Evolutionary conservation across 345 rosid genomes (phyloP), one percentile per base, ranked within the genome.

Genomic region (Murraya paniculata): DNA sequence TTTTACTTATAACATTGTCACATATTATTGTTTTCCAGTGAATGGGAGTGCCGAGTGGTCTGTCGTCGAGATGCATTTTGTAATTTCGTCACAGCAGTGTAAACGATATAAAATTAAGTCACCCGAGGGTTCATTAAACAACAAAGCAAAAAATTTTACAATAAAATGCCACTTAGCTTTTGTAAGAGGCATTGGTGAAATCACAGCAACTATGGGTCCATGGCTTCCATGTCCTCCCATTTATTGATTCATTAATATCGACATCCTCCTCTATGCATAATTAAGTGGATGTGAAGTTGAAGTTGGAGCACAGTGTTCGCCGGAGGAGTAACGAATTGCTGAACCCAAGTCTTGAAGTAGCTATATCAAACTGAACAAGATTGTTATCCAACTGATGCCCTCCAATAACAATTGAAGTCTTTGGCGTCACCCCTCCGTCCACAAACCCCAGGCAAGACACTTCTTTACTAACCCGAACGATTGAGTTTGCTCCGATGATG

Each of bases 331-430:
- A 8, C 6, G 81, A 72, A 68, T 72, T 53, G 55, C 78, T 83
- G 69, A 76, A 79, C 2, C 83, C 85, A 30, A 83, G 81, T 66
- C 78, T 79, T 39, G 80, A 76, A 68, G 56, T 36, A 2, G 82
- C 85, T 19, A 79, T 57, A 77, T 83, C 85, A 48, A 83, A 79
- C 75, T 78, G 80, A 19, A 79, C 39, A 60, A 83, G 80, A 72
- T 79, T 83, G 69, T 83, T 48, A 64, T 83, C 79, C 76, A 81
- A 50, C 11, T 77, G 82, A 67, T 75, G 69, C 62, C 80, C 81
- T 25, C 84, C 82, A 14, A 81, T 61, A 3, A 75, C 82, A 38
- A 81, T 75, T 8, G 83, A 77, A 22, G 80, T 80, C 50, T 73
- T 67, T 0, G 80, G 80, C 28, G 68, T 61, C 30, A 57, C 64